Base-by-base conservation (phyloP, 805 yeast species). In the Lachancea fermentati region DNA sequence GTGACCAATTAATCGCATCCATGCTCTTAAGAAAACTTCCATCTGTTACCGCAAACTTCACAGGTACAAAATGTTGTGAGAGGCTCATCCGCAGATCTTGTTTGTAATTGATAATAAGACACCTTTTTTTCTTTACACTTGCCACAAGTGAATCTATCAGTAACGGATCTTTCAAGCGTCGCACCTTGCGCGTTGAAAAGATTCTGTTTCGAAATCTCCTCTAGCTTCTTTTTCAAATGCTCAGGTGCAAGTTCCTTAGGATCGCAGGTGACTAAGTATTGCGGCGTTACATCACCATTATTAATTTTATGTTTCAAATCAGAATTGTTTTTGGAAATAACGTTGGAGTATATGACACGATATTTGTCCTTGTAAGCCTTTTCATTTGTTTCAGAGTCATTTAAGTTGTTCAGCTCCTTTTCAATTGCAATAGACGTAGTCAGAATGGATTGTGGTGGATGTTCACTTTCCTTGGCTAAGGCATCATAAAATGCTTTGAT, bases 21-120 rank as follows among this genome's bases (percentile, higher is more conserved):
- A 22, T 15, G 16, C 36, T 5, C 24, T 51, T 62, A 89, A 24
- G 95, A 85, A 60, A 93, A 93, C 66, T 93, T 93, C 98, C 98
- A 93, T 64, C 97, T 78, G 59, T 93, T 87, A 47, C 97, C 97
- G 69, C 98, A 93, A 50, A 78, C 86, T 57, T 89, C 97, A 69
- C 98, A 93, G 3, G 96, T 89, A 70, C 98, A 93, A 62, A 93
- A 93, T 1, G 98, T 93, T 5, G 98, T 93, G 56, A 93, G 75
- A 44, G 98, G 98, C 66, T 93, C 98, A 77, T 93, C 98, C 14
- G 98, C 98, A 43, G 96, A 85, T 66, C 98, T 75, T 25, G 98
- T 93, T 71, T 93, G 98, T 82, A 93, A 76, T 68, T 93, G 98
- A 65, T 89, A 91, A 63, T 93, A 93, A 52, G 95, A 84, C 31